A percentile compares a stretch with the other conserved stretches of the same genome.
These are phyloP conservation scores for Fusarium nanum DNA, from an alignment of 2,329 filamentous ascomycete species.

Conservation along the genomic window DNA sequence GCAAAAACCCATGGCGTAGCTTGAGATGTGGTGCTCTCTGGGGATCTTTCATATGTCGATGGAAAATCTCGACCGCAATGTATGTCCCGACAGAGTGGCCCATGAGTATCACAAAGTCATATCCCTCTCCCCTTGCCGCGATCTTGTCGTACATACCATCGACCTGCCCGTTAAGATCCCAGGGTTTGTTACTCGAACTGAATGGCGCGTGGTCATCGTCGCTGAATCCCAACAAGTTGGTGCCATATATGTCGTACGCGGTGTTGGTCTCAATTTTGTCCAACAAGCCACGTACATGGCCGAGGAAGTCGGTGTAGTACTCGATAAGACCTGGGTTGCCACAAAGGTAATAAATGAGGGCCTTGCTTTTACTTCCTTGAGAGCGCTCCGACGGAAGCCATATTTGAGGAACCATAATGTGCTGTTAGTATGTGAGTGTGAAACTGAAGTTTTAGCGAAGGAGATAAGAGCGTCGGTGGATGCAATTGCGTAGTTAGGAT, in stretches of 20 bases:
- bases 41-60: slow-evolving; percentile 61
- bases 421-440: background rate
- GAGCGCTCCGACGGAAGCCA: slow-evolving; percentile 47
- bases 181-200: slow-evolving; percentile 56
- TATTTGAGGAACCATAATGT: slow-evolving; percentile 44
- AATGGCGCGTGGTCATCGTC: slow-evolving; percentile 65
- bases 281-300: slow-evolving; percentile 65
- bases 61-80: slow-evolving; percentile 75
- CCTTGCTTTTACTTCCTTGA: slow-evolving; percentile 43
- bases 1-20: slow-evolving; percentile 67
- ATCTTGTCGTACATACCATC: slow-evolving; percentile 56
- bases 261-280: slow-evolving; percentile 54
- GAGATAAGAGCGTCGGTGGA: background rate
- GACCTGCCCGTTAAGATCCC: slow-evolving; percentile 66
- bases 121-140: slow-evolving; percentile 53
- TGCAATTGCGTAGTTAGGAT: background rate
- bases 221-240: slow-evolving; percentile 68
- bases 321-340: slow-evolving; percentile 81
- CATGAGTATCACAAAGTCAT: slow-evolving; percentile 72
- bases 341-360: slow-evolving; percentile 77
- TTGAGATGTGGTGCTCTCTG: slow-evolving; percentile 52
- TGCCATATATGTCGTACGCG: slow-evolving; percentile 67
- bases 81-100: slow-evolving; percentile 82
- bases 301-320: slow-evolving; percentile 78
- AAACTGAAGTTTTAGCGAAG: background rate